Percentiles rank a stretch among this genome's conserved stretches.
Evolutionary conservation across 345 rosid species (phyloP).

Genomic region (Brassica juncea): DNA sequence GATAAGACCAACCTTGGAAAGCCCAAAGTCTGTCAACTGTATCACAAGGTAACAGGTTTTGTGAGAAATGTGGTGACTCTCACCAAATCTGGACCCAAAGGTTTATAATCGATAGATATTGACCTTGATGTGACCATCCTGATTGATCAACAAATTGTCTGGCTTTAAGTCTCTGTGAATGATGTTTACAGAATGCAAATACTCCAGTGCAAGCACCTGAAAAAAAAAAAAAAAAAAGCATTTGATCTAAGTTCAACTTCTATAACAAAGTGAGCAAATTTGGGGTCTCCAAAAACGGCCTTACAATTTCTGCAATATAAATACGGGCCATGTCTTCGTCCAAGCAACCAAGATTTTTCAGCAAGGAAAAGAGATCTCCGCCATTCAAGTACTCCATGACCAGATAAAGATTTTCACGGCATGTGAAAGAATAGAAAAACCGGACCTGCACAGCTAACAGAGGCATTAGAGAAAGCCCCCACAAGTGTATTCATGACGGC

Average conservation of each 20-base stretch:
- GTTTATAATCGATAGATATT: conserved; percentile 28
- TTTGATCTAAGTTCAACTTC: conserved; percentile 13
- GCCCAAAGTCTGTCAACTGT: conserved; percentile 99
- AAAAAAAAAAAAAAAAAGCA: conserved; percentile 31
- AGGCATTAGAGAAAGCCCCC: conserved; percentile 36
- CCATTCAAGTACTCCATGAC: conserved; percentile 99
- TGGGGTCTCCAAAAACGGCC: conserved; percentile 37
- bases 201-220: conserved; percentile 98
- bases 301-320: conserved; percentile 95
- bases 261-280: neutral
- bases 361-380: conserved; percentile 90
- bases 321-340: conserved; percentile 92
- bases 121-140: conserved; percentile 99
- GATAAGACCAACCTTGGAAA: conserved; percentile 95
- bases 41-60: conserved; percentile 41
- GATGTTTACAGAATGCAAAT: conserved; percentile 87
- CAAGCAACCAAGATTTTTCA: conserved; percentile 89
- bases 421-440: conserved; percentile 96
- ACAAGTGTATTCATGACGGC: conserved; percentile 29
- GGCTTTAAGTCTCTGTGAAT: conserved; percentile 98
- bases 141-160: conserved; percentile 95
- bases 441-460: conserved; percentile 68
- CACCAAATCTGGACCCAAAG: conserved; percentile 4
- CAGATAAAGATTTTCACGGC: conserved; percentile 94
- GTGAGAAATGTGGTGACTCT: neutral